Evolutionary conservation across 108 stramenopile genomes (phyloP).

Genomic region (Conticribra weissflogii): DNA sequence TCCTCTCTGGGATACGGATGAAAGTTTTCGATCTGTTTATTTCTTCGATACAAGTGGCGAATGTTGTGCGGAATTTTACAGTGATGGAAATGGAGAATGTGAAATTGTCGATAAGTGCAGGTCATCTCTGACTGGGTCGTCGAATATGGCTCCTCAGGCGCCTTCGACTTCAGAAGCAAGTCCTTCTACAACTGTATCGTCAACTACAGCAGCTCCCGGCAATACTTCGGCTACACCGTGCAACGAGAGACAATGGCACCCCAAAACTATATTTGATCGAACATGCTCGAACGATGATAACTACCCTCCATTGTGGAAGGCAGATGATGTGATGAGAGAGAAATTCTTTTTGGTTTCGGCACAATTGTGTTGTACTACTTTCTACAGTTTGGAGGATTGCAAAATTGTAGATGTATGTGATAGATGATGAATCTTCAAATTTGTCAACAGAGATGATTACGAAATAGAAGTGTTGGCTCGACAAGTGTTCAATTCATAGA

Average conservation of each 20-base stretch:
- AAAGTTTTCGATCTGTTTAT: background rate
- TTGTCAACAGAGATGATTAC: too few species aligned
- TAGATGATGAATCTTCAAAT: background rate
- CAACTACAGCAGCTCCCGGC: too few species aligned
- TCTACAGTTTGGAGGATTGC: conserved; percentile 18
- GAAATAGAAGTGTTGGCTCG: too few species aligned
- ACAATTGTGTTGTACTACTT: conserved; percentile 13
- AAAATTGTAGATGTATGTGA: conserved; percentile 16
- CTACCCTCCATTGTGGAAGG: conserved; percentile 16
- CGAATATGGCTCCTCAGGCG: background rate
- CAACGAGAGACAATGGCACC: conserved; percentile 21
- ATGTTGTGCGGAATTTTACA: conserved; percentile 12
- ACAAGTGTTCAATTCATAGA: too few species aligned
- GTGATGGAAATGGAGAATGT: conserved; percentile 6
- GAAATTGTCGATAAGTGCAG: conserved; percentile 14
- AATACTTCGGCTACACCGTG: too few species aligned
- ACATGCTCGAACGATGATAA: conserved; percentile 23
- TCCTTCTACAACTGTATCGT: too few species aligned
- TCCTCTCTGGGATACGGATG: conserved; percentile 10
- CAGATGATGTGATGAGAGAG: background rate
- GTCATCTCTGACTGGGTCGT: too few species aligned
- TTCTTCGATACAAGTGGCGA: conserved; percentile 1
- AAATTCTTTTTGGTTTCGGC: conserved; percentile 12
- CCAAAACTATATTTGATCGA: background rate
- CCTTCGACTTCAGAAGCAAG: background rate